phyloP scores from a whole-genome alignment of 2,329 filamentous ascomycete genomes.

The Didymella pomorum region DNA sequence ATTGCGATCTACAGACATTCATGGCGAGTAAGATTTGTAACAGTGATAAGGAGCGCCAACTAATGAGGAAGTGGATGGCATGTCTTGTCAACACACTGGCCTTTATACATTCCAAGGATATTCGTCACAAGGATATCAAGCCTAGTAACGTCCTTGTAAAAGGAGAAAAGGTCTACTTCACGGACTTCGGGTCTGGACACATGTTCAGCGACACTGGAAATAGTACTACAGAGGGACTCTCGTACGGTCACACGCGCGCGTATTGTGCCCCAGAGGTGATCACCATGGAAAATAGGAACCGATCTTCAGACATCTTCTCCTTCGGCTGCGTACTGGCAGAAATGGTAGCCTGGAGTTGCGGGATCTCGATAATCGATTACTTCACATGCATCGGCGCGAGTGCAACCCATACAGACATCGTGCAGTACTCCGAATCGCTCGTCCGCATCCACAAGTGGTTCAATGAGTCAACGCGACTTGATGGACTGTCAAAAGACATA shows the following conservation, averaged over 20 bases:
- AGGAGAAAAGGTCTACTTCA: slow-evolving; percentile 22
- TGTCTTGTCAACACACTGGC: slow-evolving; percentile 22
- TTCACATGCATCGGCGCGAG: no score
- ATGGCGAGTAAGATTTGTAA: background rate
- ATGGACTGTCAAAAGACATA: background rate
- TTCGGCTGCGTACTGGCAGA: slow-evolving; percentile 34
- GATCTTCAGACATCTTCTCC: slow-evolving; percentile 34
- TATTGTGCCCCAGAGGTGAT: slow-evolving; percentile 36
- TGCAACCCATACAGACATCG: no score
- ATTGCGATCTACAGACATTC: background rate
- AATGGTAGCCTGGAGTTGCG: slow-evolving; percentile 15
- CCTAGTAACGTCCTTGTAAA: slow-evolving; percentile 28
- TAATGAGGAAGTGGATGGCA: background rate
- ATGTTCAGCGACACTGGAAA: slow-evolving; percentile 24
- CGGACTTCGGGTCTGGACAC: slow-evolving; percentile 30
- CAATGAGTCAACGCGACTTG: no score
- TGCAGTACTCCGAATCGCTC: no score
- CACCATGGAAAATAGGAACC: slow-evolving; percentile 17
- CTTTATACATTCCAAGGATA: slow-evolving; percentile 24
- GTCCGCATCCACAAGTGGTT: background rate
- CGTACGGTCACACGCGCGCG: slow-evolving; percentile 21
- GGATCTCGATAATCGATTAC: no score
- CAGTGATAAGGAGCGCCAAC: background rate
- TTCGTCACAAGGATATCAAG: slow-evolving; percentile 34
- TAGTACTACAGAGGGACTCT: slow-evolving; percentile 24